Conservation (phyloP, 2,329 filamentous ascomycete genomes). For the Alternaria sp. region DNA sequence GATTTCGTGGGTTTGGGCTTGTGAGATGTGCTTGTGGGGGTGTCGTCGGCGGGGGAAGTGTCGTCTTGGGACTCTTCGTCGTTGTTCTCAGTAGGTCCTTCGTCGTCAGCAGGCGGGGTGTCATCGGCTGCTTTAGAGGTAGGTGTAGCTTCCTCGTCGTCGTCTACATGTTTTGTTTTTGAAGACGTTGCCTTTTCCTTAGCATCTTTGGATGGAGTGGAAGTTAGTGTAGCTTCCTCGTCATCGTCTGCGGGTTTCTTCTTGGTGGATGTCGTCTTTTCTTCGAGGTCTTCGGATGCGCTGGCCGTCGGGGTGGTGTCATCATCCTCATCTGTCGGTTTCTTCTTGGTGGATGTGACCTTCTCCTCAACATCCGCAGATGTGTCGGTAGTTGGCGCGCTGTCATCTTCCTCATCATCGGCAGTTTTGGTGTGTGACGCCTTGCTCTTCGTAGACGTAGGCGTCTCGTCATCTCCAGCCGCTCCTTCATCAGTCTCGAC, state of each 20-base stretch:
- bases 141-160: not conserved
- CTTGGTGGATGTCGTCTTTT: not conserved
- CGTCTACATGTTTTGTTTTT: not conserved
- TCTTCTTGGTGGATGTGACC: not conserved
- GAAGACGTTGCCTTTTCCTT: not conserved
- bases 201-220: too few species aligned
- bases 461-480: not conserved
- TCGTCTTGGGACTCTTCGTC: not conserved
- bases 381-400: not conserved
- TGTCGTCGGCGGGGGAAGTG: not conserved
- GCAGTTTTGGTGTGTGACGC: not conserved
- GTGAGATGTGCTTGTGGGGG: too few species aligned
- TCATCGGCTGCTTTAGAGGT: not conserved
- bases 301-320: not conserved
- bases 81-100: too few species aligned
- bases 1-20: not conserved
- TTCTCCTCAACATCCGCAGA: not conserved
- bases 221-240: not conserved
- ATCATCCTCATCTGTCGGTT: not conserved
- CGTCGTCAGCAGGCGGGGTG: not conserved
- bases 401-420: not conserved
- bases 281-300: not conserved
- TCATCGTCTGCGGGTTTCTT: accelerated
- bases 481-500: not conserved
- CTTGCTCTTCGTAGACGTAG: not conserved